phyloP scores from a whole-genome alignment of 1,139 yeast species.

The Ogataea hybrid region DNA sequence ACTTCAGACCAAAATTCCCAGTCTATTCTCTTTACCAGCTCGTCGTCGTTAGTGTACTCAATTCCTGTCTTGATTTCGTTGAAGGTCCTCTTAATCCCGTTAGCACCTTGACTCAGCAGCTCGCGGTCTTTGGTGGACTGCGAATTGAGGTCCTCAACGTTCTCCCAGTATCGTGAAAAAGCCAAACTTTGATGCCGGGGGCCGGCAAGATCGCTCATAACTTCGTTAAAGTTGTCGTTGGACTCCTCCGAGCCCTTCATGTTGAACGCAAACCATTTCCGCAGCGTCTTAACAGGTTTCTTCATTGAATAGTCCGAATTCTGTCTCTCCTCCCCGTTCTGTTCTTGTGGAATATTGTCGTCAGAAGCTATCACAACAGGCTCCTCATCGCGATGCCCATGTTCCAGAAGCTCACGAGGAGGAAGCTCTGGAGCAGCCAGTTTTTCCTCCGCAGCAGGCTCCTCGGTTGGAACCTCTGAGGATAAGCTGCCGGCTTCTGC shows the following conservation, averaged over 20 bases:
- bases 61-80: conserved; percentile 42
- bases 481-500: background rate
- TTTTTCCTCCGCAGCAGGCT: background rate
- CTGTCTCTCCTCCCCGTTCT: conserved; percentile 2
- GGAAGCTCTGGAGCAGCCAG: conserved; percentile 6
- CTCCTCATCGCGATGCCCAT: conserved; percentile 17
- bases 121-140: conserved; percentile 33
- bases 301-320: conserved; percentile 3
- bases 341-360: conserved; percentile 11
- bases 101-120: conserved; percentile 45
- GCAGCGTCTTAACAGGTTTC: conserved; percentile 13
- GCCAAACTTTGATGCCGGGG: conserved; percentile 42
- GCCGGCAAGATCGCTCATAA: conserved; percentile 17
- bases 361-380: conserved; percentile 13
- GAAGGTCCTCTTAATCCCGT: conserved; percentile 61
- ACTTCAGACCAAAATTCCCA: conserved; percentile 92
- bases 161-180: conserved; percentile 38
- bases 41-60: conserved; percentile 28
- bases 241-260: conserved; percentile 16
- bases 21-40: conserved; percentile 43
- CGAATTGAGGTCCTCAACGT: conserved; percentile 34
- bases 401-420: conserved; percentile 4
- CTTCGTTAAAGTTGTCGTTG: conserved; percentile 15
- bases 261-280: conserved; percentile 31
- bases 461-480: background rate